Evolutionary conservation across 345 rosid species (phyloP), one percentile per base, ranked within the genome.

Genomic region (Heritiera littoralis): DNA sequence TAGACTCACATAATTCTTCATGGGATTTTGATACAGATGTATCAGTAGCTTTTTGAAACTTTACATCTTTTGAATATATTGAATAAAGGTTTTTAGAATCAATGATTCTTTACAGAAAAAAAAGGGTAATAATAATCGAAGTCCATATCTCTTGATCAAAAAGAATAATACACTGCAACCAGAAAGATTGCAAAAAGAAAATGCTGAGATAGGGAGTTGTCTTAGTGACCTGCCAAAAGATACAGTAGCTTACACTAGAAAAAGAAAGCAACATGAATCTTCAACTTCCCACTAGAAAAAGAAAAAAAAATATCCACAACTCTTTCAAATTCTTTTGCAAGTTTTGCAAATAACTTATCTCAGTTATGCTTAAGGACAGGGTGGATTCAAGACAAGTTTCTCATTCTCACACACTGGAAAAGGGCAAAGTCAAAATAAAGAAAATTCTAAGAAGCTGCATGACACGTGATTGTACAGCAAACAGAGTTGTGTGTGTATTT

Each of bases 381-480:
- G 23, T 41, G 69, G 43, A 61, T 28, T 75, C 23, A 75, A 61
- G 58, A 46, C 78, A 45, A 61, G 69, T 74, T 74, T 74, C 67
- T 74, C 55, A 59, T 41, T 74, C 66, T 43, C 77, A 74, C 51
- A 59, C 54, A 74, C 59, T 58, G 45, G 46, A 64, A 63, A 76
- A 76, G 9, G 54, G 38, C 13, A n/a, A 38, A 77, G 38, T 3
- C 14, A 52, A 65, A 65, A 77, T 51, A 77, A 49, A 23, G 28
- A 45, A 45, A 76, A 30, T 32, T 66, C 74, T 40, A 56, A 72
- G 51, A 58, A 74, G 18, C 61, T 41, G 77, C 63, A 79, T 49
- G 73, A 61, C 46, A 41, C 68, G 41, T 55, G 18, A 64, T 71
- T 35, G 23, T 41, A 70, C 67, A 46, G 67, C 55, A 75, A 56